phyloP scores from a whole-genome alignment of 768 basidiomycete genomes.

The Suillus placidus region DNA sequence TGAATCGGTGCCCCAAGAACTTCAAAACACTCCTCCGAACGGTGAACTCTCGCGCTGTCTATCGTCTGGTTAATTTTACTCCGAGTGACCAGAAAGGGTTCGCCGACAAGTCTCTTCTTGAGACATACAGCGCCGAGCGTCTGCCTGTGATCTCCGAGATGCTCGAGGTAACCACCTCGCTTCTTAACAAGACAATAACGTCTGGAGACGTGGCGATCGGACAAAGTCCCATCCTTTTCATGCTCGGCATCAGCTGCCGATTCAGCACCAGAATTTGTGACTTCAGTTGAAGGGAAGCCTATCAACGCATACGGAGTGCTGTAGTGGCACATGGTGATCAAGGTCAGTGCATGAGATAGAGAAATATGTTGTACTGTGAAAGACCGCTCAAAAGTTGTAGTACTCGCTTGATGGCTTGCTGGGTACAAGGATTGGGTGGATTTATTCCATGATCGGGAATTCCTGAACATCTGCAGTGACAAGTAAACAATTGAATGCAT shows the following conservation, averaged over 20 bases:
- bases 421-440: neutral
- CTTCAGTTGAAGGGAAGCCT: conserved; percentile 7
- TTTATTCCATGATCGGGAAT: neutral
- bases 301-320: conserved; percentile 10
- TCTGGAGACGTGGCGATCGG: neutral
- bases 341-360: too few relatives aligned
- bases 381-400: too few relatives aligned
- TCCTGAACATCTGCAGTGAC: neutral
- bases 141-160: conserved; percentile 44
- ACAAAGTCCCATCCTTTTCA: neutral
- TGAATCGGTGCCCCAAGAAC: neutral
- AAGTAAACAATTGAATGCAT: neutral
- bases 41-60: conserved; percentile 9
- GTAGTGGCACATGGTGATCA: too few relatives aligned
- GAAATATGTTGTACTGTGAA: neutral
- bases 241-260: conserved; percentile 33
- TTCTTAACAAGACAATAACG: neutral
- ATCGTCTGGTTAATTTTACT: conserved; percentile 4
- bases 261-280: conserved; percentile 23
- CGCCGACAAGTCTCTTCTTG: conserved; percentile 36
- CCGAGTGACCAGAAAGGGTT: conserved; percentile 27
- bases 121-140: conserved; percentile 44
- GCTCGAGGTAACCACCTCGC: conserved; percentile 36
- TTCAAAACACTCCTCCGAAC: neutral
- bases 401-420: too few relatives aligned